Base-by-base conservation (phyloP, 202 grass and related monocot species). In the Cymbopogon flexuosus region DNA sequence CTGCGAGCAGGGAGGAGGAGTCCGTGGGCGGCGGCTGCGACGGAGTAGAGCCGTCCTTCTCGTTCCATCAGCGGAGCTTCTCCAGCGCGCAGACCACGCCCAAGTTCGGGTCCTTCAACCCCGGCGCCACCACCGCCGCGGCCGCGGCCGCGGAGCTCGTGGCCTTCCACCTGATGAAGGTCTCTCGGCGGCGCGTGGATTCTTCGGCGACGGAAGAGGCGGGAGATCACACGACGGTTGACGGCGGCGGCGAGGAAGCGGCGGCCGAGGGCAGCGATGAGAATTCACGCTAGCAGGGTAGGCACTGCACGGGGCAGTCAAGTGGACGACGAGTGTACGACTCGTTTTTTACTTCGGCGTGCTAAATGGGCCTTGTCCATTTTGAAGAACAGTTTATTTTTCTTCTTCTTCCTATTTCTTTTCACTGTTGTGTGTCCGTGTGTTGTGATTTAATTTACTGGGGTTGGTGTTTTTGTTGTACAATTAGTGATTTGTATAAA, bases 31-130 rank as follows among this genome's bases (percentile, higher is more conserved):
- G 65, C 13, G 87, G 61, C 18, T 37, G 71, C 18, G 30, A 51
- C 35, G 74, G 19, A 1, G 80, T 27, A 24, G 62, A 70, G 6
- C 6, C 46, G 40, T 87, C 93, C 29, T 97, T 97, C 87, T 87
- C 89, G 49, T 97, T 94, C 84, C 85, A 90, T 46, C 77, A 89
- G 66, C 83, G 83, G 83, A 85, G 81, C 84, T 74, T 83, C 61
- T 70, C 86, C 72, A 81, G 87, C 67, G 58, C 89, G 65, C 87
- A 97, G 75, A 92, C 88, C 16, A 92, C 89, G 43, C 91, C 94
- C 34, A 94, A 90, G 83, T 97, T 97, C 77, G 89, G 91, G 30
- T 94, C 87, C 15, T 97, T 97, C 87, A 87, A 85, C 70, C 86
- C 79, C 39, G 62, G 29, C 42, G 37, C 59, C 18, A 33, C 65